Evolutionary conservation across 768 basidiomycete species (phyloP).

Genomic region (Psilocybe cyanescens): DNA sequence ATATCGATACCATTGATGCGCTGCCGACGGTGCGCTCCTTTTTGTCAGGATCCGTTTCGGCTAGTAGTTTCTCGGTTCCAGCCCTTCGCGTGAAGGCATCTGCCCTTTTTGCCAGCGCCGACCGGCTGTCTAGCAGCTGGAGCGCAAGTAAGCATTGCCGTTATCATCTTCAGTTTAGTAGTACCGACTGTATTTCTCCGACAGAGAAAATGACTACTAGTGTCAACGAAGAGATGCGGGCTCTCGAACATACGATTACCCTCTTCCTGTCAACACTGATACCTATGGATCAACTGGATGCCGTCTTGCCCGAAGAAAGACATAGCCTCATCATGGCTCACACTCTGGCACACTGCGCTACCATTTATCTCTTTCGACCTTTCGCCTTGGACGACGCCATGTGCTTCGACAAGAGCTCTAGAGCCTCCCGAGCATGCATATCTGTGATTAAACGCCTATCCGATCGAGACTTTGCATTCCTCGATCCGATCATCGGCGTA

Average conservation of each 20-base stretch:
- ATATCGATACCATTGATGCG: conserved; percentile 51
- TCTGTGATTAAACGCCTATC: conserved; percentile 63
- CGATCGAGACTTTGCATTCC: conserved; percentile 67
- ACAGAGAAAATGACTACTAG: conserved; percentile 48
- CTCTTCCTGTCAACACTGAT: conserved; percentile 68
- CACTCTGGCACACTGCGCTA: conserved; percentile 67
- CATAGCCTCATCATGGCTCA: conserved; percentile 62
- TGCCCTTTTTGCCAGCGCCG: conserved; percentile 72
- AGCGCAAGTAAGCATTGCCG: conserved; percentile 49
- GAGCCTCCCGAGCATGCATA: conserved; percentile 63
- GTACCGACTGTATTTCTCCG: conserved; percentile 20
- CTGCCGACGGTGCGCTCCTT: conserved; percentile 67
- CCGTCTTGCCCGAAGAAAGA: conserved; percentile 58
- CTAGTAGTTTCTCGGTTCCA: conserved; percentile 62
- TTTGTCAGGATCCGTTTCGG: conserved; percentile 59
- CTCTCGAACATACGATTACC: conserved; percentile 65
- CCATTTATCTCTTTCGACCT: conserved; percentile 66
- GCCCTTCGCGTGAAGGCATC: conserved; percentile 78
- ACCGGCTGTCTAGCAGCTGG: conserved; percentile 63
- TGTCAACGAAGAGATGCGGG: conserved; percentile 60
- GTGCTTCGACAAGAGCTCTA: conserved; percentile 69
- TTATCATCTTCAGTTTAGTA: conserved; percentile 2
- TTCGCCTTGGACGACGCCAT: conserved; percentile 62
- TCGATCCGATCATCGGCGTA: conserved; percentile 83
- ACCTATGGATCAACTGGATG: conserved; percentile 66